Base-by-base conservation (phyloP, 2,329 filamentous ascomycete species). In the Sporothrix brunneoviolacea region DNA sequence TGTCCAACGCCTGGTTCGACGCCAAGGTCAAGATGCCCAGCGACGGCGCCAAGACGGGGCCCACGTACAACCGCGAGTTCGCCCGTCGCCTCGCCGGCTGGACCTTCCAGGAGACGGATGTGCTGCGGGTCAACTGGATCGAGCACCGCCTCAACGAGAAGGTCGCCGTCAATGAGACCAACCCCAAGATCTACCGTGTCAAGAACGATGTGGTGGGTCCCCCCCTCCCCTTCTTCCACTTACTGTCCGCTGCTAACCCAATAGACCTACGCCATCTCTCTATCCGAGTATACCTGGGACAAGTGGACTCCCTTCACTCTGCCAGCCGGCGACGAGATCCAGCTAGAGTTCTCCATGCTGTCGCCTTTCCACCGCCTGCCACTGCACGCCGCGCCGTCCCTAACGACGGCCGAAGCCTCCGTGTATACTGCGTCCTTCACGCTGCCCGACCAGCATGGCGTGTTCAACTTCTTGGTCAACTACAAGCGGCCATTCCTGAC, bases 341-440 rank as follows among this genome's bases (percentile, higher is more conserved):
- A 98, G 69, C 87, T 98, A 55, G 93, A 98, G 69, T 96, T 97
- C 75, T 91, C 84, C 72, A 98, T 97, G 93, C 85, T 98, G 41
- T 96, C 91, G 2, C 91, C 93, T 51, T 97, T 96, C 81, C 86
- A 96, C 72, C 91, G 93, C 37, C 77, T 97, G 30, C 75, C 82
- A 53, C 82, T 98, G 38, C 35, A 51, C 19, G 77, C 80, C 15
- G 57, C 58, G 36, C 78, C 80, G 13, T 59, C 57, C 24, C 68
- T 70, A 28, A 74, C 74, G 22, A 84, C 82, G 2, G 68, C 75
- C 49, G 83, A 88, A 60, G 82, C 83, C 57, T 84, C 87, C 44
- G 77, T 86, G 55, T 98, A 84, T 74, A 77, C 78, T 56, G 77
- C 80, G 40, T 77, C 80, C 21, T 96, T 98, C 70, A 86, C 77